Percentiles rank a stretch among this genome's conserved stretches.
phyloP scores from a whole-genome alignment of 257 asterid species.

The Leonotis leonurus region DNA sequence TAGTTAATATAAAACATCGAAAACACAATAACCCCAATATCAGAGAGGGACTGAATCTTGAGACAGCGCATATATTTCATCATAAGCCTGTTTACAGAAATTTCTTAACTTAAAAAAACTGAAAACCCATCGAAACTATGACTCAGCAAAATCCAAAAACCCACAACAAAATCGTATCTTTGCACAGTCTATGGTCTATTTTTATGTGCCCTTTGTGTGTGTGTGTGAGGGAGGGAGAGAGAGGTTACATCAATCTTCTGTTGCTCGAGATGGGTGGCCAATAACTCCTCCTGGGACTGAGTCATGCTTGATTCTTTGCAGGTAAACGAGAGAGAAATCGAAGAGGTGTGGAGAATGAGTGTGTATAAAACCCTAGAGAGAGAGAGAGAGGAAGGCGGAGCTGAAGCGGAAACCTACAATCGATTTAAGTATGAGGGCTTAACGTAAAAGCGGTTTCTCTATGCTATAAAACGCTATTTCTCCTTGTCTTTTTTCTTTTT shows the following conservation, averaged over 20 bases:
- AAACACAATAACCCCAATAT: not conserved
- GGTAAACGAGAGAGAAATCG: not conserved
- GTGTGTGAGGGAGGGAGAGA: not conserved
- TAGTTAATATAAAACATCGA: not conserved
- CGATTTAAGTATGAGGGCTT: not conserved
- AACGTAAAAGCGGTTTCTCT: constrained; percentile 10
- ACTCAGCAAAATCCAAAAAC: constrained; percentile 1
- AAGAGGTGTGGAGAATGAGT: not conserved
- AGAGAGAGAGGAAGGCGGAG: not conserved
- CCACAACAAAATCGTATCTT: not conserved
- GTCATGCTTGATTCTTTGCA: constrained; percentile 29
- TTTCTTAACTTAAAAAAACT: not conserved
- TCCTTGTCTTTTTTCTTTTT: not conserved
- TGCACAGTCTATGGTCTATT: not conserved
- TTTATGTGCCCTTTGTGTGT: not conserved
- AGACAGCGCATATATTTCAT: not conserved
- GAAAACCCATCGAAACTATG: not conserved
- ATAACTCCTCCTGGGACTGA: constrained; percentile 45
- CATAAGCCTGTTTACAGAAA: not conserved
- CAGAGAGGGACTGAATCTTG: not conserved
- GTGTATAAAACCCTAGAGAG: constrained; percentile 25
- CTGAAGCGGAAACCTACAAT: not conserved
- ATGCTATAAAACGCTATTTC: constrained; percentile 2
- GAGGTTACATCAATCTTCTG: constrained; percentile 37
- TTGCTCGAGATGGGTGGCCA: constrained; percentile 49